Evolutionary conservation across 257 asterid genomes (phyloP), one percentile per base, ranked within the genome.

Genomic region (Anisodus tanguticus): DNA sequence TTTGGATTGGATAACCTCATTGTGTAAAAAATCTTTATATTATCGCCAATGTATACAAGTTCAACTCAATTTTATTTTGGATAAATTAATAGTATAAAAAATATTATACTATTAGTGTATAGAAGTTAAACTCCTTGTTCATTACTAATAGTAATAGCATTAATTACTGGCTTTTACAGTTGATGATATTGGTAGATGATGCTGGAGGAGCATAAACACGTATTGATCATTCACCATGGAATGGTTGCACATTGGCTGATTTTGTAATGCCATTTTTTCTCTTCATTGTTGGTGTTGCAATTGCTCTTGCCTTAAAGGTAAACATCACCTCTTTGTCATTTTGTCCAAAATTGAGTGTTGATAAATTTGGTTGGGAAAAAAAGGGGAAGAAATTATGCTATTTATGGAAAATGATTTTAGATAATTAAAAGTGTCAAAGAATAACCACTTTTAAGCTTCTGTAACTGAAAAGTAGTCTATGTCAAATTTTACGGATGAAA

Each of bases 181-280:
- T 95, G 86, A 95, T 95, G 98, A 87, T 95, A 83, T 90, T 95
- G 12, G 98, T 94, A 2, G 98, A 95, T 82, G 98, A 95, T 86
- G 98, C 92, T 35, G 98, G 98, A 84, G 90, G 81, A 77, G 94
- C 88, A 13, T 94, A 90, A 84, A 85, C 94, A 9, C 84, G 94
- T 8, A 93, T 94, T 17, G 97, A 95, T 86, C 98, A 95, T 83
- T 95, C 98, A 5, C 98, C 98, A 0, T 94, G 98, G 98, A 94
- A 95, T 31, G 98, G 98, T 17, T 95, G 97, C 92, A 95, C 97
- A 0, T 86, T 95, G 80, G 98, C 98, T 39, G 98, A 95, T 85
- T 92, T 95, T 19, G 98, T 95, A 1, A 90, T 95, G 98, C 98
- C 97, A 0, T 95, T 93, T 85, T 95, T 94, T 81, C 94, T 95